These are phyloP conservation scores for Metschnikowia gruessii DNA, from an alignment of 805 yeast genomes.

Conservation along the genomic window DNA sequence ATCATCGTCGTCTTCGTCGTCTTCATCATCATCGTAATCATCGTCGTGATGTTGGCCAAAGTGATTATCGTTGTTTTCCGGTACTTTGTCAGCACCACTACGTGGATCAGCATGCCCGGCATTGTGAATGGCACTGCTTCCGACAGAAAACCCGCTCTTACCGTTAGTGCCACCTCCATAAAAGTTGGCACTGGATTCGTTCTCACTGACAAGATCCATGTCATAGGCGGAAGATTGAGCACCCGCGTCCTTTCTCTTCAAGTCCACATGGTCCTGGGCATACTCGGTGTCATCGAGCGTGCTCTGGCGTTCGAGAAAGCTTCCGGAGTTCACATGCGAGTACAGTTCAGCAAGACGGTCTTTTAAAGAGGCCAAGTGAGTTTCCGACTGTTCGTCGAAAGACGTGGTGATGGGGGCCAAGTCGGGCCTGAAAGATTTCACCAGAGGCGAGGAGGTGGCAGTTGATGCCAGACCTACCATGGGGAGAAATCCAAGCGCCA, in stretches of 20 bases:
- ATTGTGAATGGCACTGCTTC: too few relatives aligned
- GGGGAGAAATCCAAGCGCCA: constrained; percentile 16
- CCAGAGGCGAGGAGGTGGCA: constrained; percentile 31
- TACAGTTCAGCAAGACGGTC: constrained; percentile 20
- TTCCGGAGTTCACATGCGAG: constrained; percentile 4
- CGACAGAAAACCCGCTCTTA: too few relatives aligned
- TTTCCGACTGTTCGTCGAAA: constrained; percentile 24
- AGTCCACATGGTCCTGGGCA: constrained; percentile 6
- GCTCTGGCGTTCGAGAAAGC: constrained; percentile 13
- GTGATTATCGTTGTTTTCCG: not conserved
- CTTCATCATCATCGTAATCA: constrained; percentile 18
- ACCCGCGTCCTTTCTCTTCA: constrained; percentile 3
- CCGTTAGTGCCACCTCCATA: too few relatives aligned
- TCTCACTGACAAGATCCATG: constrained; percentile 1
- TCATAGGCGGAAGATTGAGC: constrained; percentile 4
- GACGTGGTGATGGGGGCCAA: constrained; percentile 38
- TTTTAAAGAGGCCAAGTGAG: constrained; percentile 17
- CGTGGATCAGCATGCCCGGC: too few relatives aligned
- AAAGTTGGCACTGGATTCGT: not conserved
- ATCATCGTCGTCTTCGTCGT: constrained; percentile 24
- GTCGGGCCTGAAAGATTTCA: constrained; percentile 35
- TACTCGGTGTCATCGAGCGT: constrained; percentile 12
- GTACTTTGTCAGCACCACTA: too few relatives aligned
- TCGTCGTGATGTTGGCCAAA: not conserved
- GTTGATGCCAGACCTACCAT: constrained; percentile 18